Percentiles rank a stretch among this genome's conserved stretches.
These are phyloP conservation scores for Exsudoporus frostii DNA, from an alignment of 768 basidiomycete species.

Conservation along the genomic window DNA sequence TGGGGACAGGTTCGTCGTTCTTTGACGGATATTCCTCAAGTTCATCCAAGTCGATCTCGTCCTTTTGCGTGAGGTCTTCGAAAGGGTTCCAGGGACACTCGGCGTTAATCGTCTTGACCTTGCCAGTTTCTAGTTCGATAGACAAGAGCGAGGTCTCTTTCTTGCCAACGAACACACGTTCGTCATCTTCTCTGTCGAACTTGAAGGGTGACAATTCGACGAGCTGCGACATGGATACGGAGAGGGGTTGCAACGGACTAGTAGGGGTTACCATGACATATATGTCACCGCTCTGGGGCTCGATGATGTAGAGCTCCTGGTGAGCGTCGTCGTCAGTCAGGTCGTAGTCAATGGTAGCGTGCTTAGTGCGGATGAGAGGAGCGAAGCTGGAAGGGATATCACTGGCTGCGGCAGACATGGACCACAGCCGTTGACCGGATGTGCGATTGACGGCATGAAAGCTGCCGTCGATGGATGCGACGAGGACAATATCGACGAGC, in stretches of 20 bases:
- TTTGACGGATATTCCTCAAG: constrained; percentile 48
- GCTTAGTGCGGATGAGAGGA: constrained; percentile 72
- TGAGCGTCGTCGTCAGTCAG: constrained; percentile 45
- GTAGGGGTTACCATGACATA: constrained; percentile 75
- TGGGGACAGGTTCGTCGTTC: constrained; percentile 26
- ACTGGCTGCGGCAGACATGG: constrained; percentile 65
- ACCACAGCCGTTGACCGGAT: constrained; percentile 83
- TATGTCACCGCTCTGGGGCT: constrained; percentile 92
- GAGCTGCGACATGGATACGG: constrained; percentile 88
- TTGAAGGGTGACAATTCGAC: constrained; percentile 86
- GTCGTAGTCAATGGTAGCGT: constrained; percentile 56
- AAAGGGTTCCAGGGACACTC: constrained; percentile 78
- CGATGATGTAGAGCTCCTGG: constrained; percentile 87
- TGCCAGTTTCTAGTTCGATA: constrained; percentile 76
- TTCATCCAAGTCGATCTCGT: constrained; percentile 54
- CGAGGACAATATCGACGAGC: constrained; percentile 78
- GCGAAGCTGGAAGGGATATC: constrained; percentile 52
- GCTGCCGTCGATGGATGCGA: constrained; percentile 92
- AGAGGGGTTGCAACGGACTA: constrained; percentile 79
- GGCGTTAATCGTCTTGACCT: constrained; percentile 69
- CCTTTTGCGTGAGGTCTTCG: constrained; percentile 46
- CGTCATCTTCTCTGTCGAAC: constrained; percentile 54
- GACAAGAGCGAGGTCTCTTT: constrained; percentile 84
- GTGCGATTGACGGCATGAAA: constrained; percentile 92
- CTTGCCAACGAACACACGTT: constrained; percentile 80